phyloP scores from a whole-genome alignment of 176 grass and related monocot genomes.

The Melocanna baccifera region DNA sequence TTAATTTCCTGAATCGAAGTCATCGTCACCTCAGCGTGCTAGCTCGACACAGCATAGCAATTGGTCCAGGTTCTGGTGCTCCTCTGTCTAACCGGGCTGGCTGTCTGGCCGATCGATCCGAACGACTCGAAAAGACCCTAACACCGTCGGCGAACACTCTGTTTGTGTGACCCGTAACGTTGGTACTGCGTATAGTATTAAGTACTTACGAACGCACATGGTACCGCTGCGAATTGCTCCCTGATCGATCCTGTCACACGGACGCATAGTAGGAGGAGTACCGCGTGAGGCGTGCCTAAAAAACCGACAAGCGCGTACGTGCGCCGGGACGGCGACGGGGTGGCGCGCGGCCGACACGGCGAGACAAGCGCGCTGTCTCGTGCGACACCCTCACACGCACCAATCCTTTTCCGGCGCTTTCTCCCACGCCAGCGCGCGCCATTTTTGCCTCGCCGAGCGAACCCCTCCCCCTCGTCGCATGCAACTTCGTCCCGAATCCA shows the following conservation, averaged over 20 bases:
- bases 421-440: conserved; percentile 5
- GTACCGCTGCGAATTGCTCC: background rate
- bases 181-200: background rate
- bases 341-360: conserved; percentile 38
- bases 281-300: background rate
- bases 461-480: background rate
- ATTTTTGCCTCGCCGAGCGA: conserved; percentile 20
- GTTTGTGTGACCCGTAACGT: background rate
- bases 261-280: background rate
- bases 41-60: background rate
- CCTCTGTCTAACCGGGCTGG: background rate
- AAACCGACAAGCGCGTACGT: background rate
- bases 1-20: background rate
- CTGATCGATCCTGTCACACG: background rate
- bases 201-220: background rate
- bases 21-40: background rate
- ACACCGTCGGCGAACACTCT: background rate
- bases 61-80: background rate
- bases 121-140: background rate
- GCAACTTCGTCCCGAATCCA: background rate
- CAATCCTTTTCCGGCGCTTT: background rate
- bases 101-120: background rate
- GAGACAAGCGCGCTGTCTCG: conserved; percentile 26
- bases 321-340: background rate
- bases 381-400: background rate